These are phyloP conservation scores for Candida succiphila DNA, from an alignment of 805 yeast species.

Conservation along the genomic window DNA sequence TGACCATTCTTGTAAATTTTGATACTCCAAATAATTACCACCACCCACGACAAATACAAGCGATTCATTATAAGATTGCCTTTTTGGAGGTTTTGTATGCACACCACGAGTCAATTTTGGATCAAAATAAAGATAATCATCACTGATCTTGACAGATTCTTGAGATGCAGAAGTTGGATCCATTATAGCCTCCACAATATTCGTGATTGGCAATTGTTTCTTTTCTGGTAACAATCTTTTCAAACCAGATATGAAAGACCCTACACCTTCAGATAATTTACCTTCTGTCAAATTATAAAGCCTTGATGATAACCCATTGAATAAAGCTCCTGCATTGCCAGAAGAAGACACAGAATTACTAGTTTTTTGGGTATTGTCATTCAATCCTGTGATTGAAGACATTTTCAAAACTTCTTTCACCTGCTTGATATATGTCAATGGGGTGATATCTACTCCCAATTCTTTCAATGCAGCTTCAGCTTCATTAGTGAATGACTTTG, in stretches of 20 bases:
- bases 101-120: conserved; percentile 84
- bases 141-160: conserved; percentile 63
- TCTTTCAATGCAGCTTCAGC: conserved; percentile 53
- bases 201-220: conserved; percentile 81
- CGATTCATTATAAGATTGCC: conserved; percentile 72
- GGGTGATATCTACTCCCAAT: conserved; percentile 48
- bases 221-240: conserved; percentile 82
- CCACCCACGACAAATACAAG: conserved; percentile 94
- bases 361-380: conserved; percentile 18
- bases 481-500: conserved; percentile 37
- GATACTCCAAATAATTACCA: conserved; percentile 90
- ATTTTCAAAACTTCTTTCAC: conserved; percentile 69
- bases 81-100: conserved; percentile 78
- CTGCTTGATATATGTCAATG: conserved; percentile 68
- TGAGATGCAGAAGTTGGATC: conserved; percentile 63
- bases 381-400: conserved; percentile 25
- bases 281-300: conserved; percentile 78
- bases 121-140: conserved; percentile 84
- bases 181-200: conserved; percentile 84
- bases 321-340: conserved; percentile 38
- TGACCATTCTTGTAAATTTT: conserved; percentile 85
- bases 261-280: conserved; percentile 78
- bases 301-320: conserved; percentile 66
- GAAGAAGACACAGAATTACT: conserved; percentile 24
- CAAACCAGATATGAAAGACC: conserved; percentile 78